Percentiles rank a stretch among this genome's conserved stretches.
Evolutionary conservation across 345 rosid genomes (phyloP).

Genomic region (Jatropha curcas): DNA sequence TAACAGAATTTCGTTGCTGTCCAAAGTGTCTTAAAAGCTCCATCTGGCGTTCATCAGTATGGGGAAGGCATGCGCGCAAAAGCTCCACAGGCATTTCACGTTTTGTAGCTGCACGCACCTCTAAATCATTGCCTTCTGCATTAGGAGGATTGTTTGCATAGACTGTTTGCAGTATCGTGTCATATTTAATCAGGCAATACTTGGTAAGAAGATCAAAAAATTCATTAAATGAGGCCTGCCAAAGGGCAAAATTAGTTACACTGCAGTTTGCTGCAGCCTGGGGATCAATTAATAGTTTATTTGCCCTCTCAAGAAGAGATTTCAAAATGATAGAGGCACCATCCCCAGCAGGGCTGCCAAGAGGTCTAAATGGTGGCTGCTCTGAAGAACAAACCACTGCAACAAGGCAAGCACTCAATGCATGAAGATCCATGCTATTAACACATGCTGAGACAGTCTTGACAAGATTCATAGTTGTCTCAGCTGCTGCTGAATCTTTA

Average conservation of each 20-base stretch:
- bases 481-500: slow-evolving; percentile 60
- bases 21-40: slow-evolving; percentile 71
- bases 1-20: slow-evolving; percentile 49
- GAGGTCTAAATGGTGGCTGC: slow-evolving; percentile 95
- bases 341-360: slow-evolving; percentile 86
- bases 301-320: slow-evolving; percentile 86
- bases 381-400: slow-evolving; percentile 97
- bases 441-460: slow-evolving; percentile 65
- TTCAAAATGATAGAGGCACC: slow-evolving; percentile 77
- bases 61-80: slow-evolving; percentile 88
- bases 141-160: slow-evolving; percentile 44
- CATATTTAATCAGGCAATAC: slow-evolving; percentile 88
- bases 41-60: slow-evolving; percentile 76
- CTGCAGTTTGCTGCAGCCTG: slow-evolving; percentile 39
- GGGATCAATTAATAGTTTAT: slow-evolving; percentile 55
- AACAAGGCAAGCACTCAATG: slow-evolving; percentile 90
- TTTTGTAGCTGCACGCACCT: slow-evolving; percentile 53
- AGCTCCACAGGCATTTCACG: slow-evolving; percentile 97
- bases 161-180: slow-evolving; percentile 64
- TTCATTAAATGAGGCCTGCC: slow-evolving; percentile 96
- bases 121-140: slow-evolving; percentile 55
- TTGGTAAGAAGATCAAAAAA: slow-evolving; percentile 82
- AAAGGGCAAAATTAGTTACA: slow-evolving; percentile 62
- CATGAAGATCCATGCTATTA: slow-evolving; percentile 77
- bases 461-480: slow-evolving; percentile 62